These are phyloP conservation scores for Vitis vinifera DNA, from an alignment of 164 flowering plant species.

Conservation along the genomic window ASM3070453v1 NC_081820.1:4559501-4560000, in stretches of 20 bases:
- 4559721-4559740: constrained; percentile 4
- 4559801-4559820: no score
- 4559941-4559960: no score
- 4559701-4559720: neutral
- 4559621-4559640: constrained; percentile 2
- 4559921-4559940: no score
- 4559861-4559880: no score
- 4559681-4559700: neutral
- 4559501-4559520: neutral
- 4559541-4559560: neutral
- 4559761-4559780: neutral
- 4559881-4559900: no score
- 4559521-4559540: neutral
- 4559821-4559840: no score
- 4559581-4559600: neutral
- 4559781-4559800: constrained; percentile 6
- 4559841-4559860: no score
- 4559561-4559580: neutral
- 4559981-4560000: no score
- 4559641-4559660: neutral
- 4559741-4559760: constrained; percentile 7
- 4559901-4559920: no score
- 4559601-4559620: constrained; percentile 1
- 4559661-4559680: neutral
- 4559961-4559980: no score